Percentiles rank a stretch among this genome's conserved stretches.
Conservation (phyloP, 768 basidiomycete species). For the Imleria badia region DNA sequence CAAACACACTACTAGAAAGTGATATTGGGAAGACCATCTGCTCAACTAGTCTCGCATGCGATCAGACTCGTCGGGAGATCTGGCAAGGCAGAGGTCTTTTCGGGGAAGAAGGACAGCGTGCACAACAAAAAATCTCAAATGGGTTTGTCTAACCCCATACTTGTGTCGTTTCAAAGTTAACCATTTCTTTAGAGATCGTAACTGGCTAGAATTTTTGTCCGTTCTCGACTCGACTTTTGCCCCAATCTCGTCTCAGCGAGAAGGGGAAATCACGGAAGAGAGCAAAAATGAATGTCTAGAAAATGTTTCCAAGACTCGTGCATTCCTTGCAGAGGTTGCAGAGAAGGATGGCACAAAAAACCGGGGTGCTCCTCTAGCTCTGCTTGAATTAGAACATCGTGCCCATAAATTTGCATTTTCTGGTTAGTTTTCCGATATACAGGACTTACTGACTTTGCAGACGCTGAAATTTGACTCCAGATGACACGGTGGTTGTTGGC, state of each 20-base stretch:
- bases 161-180: conserved; percentile 21
- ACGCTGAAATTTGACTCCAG: conserved; percentile 33
- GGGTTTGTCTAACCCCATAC: conserved; percentile 43
- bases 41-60: conserved; percentile 66
- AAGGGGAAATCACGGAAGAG: conserved; percentile 32
- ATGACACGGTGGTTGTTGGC: conserved; percentile 40
- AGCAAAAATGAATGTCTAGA: conserved; percentile 39
- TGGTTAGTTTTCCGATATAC: conserved; percentile 27
- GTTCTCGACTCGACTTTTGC: conserved; percentile 68
- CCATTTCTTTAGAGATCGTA: conserved; percentile 58
- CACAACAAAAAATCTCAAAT: conserved; percentile 57
- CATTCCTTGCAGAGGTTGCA: conserved; percentile 55
- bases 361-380: conserved; percentile 69
- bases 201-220: conserved; percentile 83
- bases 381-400: conserved; percentile 75
- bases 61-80: conserved; percentile 74
- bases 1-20: conserved; percentile 62
- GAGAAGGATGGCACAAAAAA: conserved; percentile 69
- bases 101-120: conserved; percentile 60
- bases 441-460: not conserved
- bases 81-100: conserved; percentile 55
- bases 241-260: conserved; percentile 29
- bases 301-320: conserved; percentile 43
- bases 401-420: conserved; percentile 47
- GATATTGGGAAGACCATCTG: conserved; percentile 70